Evolutionary conservation across 306 rosid genomes (phyloP).

Genomic region (Sesbania bispinosa): DNA sequence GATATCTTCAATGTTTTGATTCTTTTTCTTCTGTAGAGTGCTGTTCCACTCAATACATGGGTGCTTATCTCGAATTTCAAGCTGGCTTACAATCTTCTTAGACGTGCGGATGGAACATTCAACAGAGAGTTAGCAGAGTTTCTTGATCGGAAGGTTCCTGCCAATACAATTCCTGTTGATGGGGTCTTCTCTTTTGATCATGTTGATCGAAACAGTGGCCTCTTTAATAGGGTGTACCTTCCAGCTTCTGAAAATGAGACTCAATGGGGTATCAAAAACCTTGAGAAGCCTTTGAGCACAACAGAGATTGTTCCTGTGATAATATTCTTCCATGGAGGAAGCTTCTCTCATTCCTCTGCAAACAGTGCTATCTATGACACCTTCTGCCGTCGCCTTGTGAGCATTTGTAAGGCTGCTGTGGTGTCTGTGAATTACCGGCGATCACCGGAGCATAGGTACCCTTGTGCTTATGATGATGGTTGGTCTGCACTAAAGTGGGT

Average conservation of each 20-base stretch:
- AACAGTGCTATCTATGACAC: conserved; percentile 82
- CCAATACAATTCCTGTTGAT: conserved; percentile 63
- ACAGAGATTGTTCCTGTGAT: conserved; percentile 71
- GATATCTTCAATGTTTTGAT: background rate
- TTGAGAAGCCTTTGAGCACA: conserved; percentile 61
- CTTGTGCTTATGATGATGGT: conserved; percentile 83
- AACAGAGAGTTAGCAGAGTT: conserved; percentile 79
- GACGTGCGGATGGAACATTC: conserved; percentile 86
- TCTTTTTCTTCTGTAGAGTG: conserved; percentile 39
- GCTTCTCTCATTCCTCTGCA: conserved; percentile 89
- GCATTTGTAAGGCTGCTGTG: conserved; percentile 59
- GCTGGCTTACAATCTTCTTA: conserved; percentile 79
- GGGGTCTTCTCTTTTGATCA: conserved; percentile 87
- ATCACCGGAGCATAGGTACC: conserved; percentile 76
- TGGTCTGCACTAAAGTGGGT: conserved; percentile 82
- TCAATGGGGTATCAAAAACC: conserved; percentile 46
- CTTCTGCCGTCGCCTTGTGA: conserved; percentile 69
- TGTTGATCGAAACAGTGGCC: conserved; percentile 51
- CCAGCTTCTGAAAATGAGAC: conserved; percentile 43
- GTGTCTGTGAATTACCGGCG: conserved; percentile 84
- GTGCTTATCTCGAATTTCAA: conserved; percentile 91
- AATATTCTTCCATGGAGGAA: conserved; percentile 87
- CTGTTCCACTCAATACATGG: conserved; percentile 87
- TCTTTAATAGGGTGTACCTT: conserved; percentile 62
- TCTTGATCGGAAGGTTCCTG: conserved; percentile 72